Conservation (phyloP, 2,329 filamentous ascomycete genomes). For the Diplodia scrobiculata region DNA sequence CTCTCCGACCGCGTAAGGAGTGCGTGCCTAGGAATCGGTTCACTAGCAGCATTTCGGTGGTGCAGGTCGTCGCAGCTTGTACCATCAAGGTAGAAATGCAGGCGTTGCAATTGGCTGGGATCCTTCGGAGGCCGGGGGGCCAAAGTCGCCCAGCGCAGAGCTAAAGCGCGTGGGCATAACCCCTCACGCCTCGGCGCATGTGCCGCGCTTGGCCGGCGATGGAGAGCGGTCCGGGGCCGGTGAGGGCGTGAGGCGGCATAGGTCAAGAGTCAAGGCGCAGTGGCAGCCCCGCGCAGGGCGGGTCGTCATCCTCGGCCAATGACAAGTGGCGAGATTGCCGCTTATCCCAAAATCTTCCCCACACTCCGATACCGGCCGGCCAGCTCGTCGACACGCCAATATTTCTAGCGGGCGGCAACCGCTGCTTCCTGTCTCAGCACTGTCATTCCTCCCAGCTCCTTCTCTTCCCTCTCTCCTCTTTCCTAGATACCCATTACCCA, state of each 20-base stretch:
- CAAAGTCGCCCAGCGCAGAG: background rate
- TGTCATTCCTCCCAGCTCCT: conserved; percentile 14
- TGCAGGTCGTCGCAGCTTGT: background rate
- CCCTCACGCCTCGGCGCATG: background rate
- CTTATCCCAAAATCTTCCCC: conserved; percentile 26
- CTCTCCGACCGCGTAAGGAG: background rate
- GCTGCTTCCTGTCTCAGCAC: conserved; percentile 5
- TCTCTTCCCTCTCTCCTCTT: conserved; percentile 29
- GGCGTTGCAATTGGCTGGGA: conserved; percentile 3
- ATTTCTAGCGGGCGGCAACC: conserved; percentile 28
- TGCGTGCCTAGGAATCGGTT: background rate
- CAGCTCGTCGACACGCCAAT: conserved; percentile 14
- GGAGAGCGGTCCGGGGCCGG: background rate
- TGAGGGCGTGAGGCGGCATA: background rate
- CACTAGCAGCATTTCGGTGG: conserved; percentile 13
- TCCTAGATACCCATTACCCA: conserved; percentile 31
- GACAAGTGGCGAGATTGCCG: conserved; percentile 19
- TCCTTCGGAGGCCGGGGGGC: background rate
- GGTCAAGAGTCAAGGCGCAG: background rate
- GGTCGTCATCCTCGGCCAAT: conserved; percentile 4
- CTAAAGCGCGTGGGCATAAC: background rate
- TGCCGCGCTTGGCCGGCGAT: background rate
- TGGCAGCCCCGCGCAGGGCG: conserved; percentile 6
- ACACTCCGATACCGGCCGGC: conserved; percentile 26
- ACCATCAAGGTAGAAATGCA: background rate